A percentile compares a stretch with the other conserved stretches of the same genome.
Conservation (phyloP, 1,284 basidiomycete species). For the Rhizoctonia solani region DNA sequence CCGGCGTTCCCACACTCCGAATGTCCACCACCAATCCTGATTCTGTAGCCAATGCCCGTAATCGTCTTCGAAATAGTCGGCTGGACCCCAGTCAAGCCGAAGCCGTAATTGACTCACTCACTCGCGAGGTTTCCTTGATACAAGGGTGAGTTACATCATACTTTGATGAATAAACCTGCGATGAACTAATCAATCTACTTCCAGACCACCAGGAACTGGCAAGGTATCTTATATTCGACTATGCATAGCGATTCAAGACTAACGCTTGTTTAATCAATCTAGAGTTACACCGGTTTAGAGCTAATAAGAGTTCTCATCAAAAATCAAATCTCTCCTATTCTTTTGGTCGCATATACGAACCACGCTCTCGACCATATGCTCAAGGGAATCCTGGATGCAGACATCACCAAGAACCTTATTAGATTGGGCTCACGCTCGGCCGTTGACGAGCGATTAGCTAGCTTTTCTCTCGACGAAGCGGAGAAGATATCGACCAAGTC, state of each 20-base stretch:
- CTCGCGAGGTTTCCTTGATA: slow-evolving; percentile 63
- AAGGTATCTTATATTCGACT: slow-evolving; percentile 52
- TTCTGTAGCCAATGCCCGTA: slow-evolving; percentile 51
- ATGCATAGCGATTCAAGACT: too few species aligned
- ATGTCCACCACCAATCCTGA: slow-evolving; percentile 47
- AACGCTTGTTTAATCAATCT: neutral
- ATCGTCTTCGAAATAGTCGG: slow-evolving; percentile 53
- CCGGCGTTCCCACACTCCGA: slow-evolving; percentile 41
- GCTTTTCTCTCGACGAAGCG: slow-evolving; percentile 59
- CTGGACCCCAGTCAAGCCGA: slow-evolving; percentile 70
- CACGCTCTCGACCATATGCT: slow-evolving; percentile 76
- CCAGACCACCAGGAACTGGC: slow-evolving; percentile 73
- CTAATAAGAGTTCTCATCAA: slow-evolving; percentile 63
- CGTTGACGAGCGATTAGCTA: slow-evolving; percentile 57
- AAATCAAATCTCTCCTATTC: slow-evolving; percentile 57
- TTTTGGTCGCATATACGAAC: slow-evolving; percentile 75
- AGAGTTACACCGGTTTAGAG: slow-evolving; percentile 70
- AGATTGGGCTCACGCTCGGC: slow-evolving; percentile 64
- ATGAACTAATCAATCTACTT: neutral
- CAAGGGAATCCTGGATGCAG: slow-evolving; percentile 59
- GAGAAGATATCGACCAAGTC: slow-evolving; percentile 43
- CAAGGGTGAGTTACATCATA: slow-evolving; percentile 59
- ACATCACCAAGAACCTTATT: slow-evolving; percentile 63
- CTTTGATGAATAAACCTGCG: neutral
- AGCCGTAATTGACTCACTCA: slow-evolving; percentile 63